A percentile compares a stretch with the other conserved stretches of the same genome.
Evolutionary conservation across 192 early-diverging fungal genomes (phyloP).

Genomic region (Rhizophagus clarus): DNA sequence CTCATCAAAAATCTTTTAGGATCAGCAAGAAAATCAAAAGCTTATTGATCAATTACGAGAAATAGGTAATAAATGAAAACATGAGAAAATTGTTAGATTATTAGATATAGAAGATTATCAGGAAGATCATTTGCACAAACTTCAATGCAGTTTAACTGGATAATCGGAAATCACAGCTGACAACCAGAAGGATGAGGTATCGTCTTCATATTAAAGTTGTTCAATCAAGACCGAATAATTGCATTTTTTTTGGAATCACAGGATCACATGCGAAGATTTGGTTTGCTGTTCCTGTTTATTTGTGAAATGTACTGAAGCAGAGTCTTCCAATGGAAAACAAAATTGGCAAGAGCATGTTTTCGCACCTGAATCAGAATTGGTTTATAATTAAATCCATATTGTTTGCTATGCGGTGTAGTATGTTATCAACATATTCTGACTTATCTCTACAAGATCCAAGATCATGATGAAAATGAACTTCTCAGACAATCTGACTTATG

Average conservation of each 20-base stretch:
- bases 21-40: background rate
- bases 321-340: background rate
- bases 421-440: background rate
- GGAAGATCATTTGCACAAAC: too few relatives aligned
- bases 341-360: background rate
- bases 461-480: background rate
- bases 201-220: too few relatives aligned
- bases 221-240: too few relatives aligned
- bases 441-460: slow-evolving; percentile 5
- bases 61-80: background rate
- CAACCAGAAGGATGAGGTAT: too few relatives aligned
- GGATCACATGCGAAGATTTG: background rate
- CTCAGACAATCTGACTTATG: background rate
- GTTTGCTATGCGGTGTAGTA: background rate
- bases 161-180: too few relatives aligned
- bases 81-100: too few relatives aligned
- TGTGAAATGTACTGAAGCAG: too few relatives aligned
- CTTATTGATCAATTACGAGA: slow-evolving; percentile 9
- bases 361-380: background rate
- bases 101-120: too few relatives aligned
- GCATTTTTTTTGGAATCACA: background rate
- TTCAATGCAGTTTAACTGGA: too few relatives aligned
- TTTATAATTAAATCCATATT: slow-evolving; percentile 8
- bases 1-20: background rate
- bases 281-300: too few relatives aligned